phyloP scores from a whole-genome alignment of 148 eudicot species.

The Simmondsia chinensis region DNA sequence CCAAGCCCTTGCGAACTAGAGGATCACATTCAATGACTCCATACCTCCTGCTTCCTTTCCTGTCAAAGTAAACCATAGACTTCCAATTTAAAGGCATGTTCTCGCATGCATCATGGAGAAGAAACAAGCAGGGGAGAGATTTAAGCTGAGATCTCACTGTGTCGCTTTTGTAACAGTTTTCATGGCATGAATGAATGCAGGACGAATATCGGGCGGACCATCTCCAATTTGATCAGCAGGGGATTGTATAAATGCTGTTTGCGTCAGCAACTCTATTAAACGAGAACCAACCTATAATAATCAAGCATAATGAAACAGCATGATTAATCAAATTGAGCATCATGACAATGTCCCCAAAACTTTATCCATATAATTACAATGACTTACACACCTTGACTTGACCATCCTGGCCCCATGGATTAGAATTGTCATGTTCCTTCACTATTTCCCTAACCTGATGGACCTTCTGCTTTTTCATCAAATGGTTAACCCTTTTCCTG shows the following conservation, averaged over 20 bases:
- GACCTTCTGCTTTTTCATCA: constrained; percentile 62
- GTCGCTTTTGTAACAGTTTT: constrained; percentile 36
- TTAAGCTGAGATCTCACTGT: constrained; percentile 36
- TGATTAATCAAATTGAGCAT: neutral
- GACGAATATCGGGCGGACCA: constrained; percentile 77
- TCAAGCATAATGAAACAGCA: neutral
- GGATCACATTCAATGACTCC: constrained; percentile 94
- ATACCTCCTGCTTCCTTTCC: constrained; percentile 58
- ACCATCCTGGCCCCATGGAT: constrained; percentile 74
- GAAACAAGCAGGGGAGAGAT: neutral
- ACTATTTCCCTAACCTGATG: constrained; percentile 48
- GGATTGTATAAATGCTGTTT: constrained; percentile 88
- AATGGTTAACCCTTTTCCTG: constrained; percentile 37
- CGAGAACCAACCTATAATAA: constrained; percentile 61
- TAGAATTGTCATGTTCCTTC: constrained; percentile 43
- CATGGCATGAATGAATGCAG: constrained; percentile 74
- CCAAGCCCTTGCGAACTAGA: constrained; percentile 79
- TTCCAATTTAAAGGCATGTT: neutral
- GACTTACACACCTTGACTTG: constrained; percentile 73
- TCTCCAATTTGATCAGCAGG: constrained; percentile 63
- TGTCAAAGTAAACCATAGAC: constrained; percentile 14
- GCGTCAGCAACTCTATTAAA: constrained; percentile 65
- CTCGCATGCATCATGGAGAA: neutral
- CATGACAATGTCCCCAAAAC: neutral
- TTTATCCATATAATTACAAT: too few relatives aligned